phyloP scores from a whole-genome alignment of 1,284 basidiomycete species.

The Cystobasidium pallidum region DNA sequence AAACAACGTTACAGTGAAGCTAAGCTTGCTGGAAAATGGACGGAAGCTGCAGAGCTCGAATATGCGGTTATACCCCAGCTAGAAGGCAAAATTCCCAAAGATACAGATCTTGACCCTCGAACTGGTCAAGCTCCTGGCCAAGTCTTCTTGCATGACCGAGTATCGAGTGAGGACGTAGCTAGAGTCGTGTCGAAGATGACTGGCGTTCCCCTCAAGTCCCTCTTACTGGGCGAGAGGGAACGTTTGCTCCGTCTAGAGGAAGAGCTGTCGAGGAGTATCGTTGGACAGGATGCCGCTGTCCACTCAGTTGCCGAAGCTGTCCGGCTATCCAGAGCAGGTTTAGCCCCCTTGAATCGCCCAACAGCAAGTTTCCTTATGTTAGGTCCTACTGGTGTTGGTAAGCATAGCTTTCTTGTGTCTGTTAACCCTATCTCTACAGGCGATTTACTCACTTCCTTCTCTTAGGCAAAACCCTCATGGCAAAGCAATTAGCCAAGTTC shows the following conservation, averaged over 20 bases:
- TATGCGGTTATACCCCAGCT: slow-evolving; percentile 83
- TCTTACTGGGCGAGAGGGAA: slow-evolving; percentile 86
- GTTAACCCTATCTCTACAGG: slow-evolving; percentile 25
- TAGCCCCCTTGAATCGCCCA: slow-evolving; percentile 82
- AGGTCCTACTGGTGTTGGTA: slow-evolving; percentile 82
- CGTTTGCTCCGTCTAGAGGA: slow-evolving; percentile 92
- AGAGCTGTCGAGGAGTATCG: slow-evolving; percentile 70
- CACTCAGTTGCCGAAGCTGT: slow-evolving; percentile 81
- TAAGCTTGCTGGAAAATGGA: slow-evolving; percentile 82
- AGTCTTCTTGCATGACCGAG: slow-evolving; percentile 78
- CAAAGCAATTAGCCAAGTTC: slow-evolving; percentile 82
- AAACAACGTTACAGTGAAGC: slow-evolving; percentile 61
- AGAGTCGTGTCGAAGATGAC: slow-evolving; percentile 62
- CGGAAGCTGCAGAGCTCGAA: slow-evolving; percentile 76
- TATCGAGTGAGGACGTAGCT: slow-evolving; percentile 85
- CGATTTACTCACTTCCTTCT: background rate
- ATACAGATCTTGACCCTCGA: slow-evolving; percentile 63
- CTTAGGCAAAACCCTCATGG: slow-evolving; percentile 76
- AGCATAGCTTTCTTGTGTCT: slow-evolving; percentile 52
- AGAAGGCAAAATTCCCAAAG: slow-evolving; percentile 72
- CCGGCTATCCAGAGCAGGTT: slow-evolving; percentile 82
- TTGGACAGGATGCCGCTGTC: slow-evolving; percentile 86
- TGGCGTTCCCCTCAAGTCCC: slow-evolving; percentile 85
- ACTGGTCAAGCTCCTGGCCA: slow-evolving; percentile 60
- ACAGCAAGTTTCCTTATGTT: slow-evolving; percentile 90